Percentiles rank a stretch among this genome's conserved stretches.
Evolutionary conservation across 371 early-diverging fungal species (phyloP).

Genomic region (Rhizomucor pusillus): DNA sequence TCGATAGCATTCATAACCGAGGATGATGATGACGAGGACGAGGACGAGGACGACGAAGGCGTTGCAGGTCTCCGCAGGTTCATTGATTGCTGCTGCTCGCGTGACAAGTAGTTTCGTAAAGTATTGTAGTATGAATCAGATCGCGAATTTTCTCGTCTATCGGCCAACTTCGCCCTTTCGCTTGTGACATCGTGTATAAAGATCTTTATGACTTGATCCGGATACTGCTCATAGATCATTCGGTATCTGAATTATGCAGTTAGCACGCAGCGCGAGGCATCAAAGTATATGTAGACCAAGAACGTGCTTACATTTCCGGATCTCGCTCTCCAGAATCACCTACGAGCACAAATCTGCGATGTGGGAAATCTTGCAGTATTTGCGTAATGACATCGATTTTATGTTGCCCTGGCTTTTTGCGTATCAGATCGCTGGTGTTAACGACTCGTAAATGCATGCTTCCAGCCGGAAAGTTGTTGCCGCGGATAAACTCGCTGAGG

Average conservation of each 20-base stretch:
- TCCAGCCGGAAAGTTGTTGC: slow-evolving; percentile 38
- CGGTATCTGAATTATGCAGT: slow-evolving; percentile 31
- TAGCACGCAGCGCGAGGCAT: background rate
- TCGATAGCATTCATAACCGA: slow-evolving; percentile 43
- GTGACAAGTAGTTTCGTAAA: slow-evolving; percentile 24
- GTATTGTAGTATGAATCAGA: slow-evolving; percentile 27
- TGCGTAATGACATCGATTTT: slow-evolving; percentile 33
- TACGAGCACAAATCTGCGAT: slow-evolving; percentile 64
- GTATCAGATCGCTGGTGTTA: slow-evolving; percentile 29
- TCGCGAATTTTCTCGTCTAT: slow-evolving; percentile 17
- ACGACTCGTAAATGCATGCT: slow-evolving; percentile 42
- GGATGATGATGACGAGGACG: slow-evolving; percentile 16
- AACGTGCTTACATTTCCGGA: slow-evolving; percentile 58
- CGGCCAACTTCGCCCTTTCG: slow-evolving; percentile 35
- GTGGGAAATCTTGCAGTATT: slow-evolving; percentile 44
- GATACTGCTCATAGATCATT: slow-evolving; percentile 40
- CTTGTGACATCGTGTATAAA: slow-evolving; percentile 67
- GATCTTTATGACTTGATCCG: slow-evolving; percentile 58
- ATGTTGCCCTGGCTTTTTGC: slow-evolving; percentile 34
- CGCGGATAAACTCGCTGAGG: slow-evolving; percentile 30
- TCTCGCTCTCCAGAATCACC: slow-evolving; percentile 74
- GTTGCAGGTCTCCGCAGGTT: background rate
- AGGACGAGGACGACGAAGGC: slow-evolving; percentile 13
- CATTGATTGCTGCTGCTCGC: slow-evolving; percentile 16
- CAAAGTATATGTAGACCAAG: background rate